Conservation (phyloP, 257 asterid genomes). For the Osmanthus fragrans region DNA sequence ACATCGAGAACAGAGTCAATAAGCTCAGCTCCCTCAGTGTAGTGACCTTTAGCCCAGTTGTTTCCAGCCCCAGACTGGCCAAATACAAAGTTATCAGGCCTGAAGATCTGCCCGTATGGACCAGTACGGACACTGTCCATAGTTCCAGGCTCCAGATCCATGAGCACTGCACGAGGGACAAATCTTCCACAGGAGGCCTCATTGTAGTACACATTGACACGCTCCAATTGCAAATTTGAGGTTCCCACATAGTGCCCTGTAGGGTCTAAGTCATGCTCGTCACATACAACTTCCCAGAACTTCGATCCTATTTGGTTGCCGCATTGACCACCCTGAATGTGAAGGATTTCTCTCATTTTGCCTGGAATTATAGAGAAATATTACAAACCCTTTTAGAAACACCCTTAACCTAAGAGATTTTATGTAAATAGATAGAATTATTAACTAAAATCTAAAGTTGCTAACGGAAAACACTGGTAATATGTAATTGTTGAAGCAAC, state of each 20-base stretch:
- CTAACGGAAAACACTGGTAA: no score
- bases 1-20: slow-evolving; percentile 85
- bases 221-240: slow-evolving; percentile 84
- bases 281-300: slow-evolving; percentile 93
- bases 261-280: slow-evolving; percentile 86
- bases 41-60: slow-evolving; percentile 88
- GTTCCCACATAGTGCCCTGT: slow-evolving; percentile 82
- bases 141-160: slow-evolving; percentile 96
- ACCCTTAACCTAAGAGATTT: slow-evolving; percentile 10
- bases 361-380: slow-evolving; percentile 28
- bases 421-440: background rate
- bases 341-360: slow-evolving; percentile 92
- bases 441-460: no score
- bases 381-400: background rate
- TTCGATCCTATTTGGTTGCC: slow-evolving; percentile 93
- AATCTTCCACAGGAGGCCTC: slow-evolving; percentile 92
- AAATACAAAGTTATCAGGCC: slow-evolving; percentile 82
- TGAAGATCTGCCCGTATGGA: slow-evolving; percentile 78
- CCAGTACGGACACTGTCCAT: slow-evolving; percentile 95
- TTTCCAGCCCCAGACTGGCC: slow-evolving; percentile 95
- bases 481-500: no score
- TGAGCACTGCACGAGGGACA: slow-evolving; percentile 93
- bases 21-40: slow-evolving; percentile 89
- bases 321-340: slow-evolving; percentile 85
- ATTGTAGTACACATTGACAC: slow-evolving; percentile 83